Base-by-base conservation (phyloP, 2,329 filamentous ascomycete species). In the Sporothrix euskadiensis region DNA sequence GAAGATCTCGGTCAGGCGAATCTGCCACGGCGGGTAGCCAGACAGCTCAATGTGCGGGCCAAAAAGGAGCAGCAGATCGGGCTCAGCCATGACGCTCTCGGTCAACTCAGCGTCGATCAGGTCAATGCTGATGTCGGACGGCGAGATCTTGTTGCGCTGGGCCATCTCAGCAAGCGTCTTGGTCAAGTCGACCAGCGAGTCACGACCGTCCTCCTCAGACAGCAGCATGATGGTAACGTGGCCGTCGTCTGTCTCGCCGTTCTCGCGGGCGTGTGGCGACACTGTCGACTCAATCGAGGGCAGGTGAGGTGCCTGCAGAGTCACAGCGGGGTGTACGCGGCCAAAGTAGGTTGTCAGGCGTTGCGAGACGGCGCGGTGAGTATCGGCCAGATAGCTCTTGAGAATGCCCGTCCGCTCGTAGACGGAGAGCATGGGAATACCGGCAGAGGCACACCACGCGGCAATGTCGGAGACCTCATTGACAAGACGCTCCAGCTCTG, bases 11-110 rank as follows among this genome's bases (percentile, higher is more conserved):
- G 94, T 98, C 79, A 99, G 84, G 59, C 96, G 89, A 75, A 98
- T 88, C 83, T 98, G 96, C 96, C 96, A 99, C 0, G 96, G 96
- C 10, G 96, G 96, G 80, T 98, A 99, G 10, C 96, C 94, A 71
- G 94, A 91, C 61, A 99, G 83, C 80, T 94, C 91, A 71, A 98
- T 89, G 69, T 90, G 89, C 4, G 94, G 93, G 0, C 92, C 90
- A 81, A 99, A 99, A 9, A 97, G 84, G 72, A 99, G 88, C 74
- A 99, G 84, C 16, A 99, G 85, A 80, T 98, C 94, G 1, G 96
- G 96, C 82, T 99, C 95, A 10, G 88, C 87, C 87, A 97, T 96
- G 75, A 97, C 90, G 70, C 87, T 88, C 79, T 91, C 88, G 16
- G 85, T 92, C 69, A 99, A 87, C 82, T 99, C 96, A 4, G 93